Conservation (phyloP, 352 stramenopile genomes). For the Phytophthora pseudosyringae region DNA sequence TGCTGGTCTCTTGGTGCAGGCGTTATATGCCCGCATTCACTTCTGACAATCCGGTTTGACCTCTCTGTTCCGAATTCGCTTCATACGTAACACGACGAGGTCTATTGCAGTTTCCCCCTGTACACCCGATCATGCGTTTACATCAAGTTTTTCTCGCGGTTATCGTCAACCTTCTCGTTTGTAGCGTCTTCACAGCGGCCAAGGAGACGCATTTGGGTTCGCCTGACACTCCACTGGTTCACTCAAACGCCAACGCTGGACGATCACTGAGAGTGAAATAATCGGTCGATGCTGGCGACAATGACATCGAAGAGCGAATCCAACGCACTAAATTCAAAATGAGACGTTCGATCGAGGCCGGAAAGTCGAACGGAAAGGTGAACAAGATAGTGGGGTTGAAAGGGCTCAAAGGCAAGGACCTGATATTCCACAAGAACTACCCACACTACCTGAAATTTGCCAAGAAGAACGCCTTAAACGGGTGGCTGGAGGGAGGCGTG, state of each 20-base stretch:
- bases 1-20: neutral
- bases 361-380: neutral
- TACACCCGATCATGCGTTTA: neutral
- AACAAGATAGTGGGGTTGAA: neutral
- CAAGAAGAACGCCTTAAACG: neutral
- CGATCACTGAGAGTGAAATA: neutral
- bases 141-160: neutral
- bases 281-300: neutral
- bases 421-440: neutral
- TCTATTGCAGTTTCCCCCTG: neutral
- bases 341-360: neutral
- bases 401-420: neutral
- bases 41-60: neutral
- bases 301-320: neutral
- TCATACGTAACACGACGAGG: neutral
- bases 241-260: neutral
- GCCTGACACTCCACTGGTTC: too few species aligned
- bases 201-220: neutral
- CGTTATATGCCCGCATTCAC: too few species aligned
- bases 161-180: neutral
- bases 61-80: neutral
- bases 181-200: too few species aligned
- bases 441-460: neutral
- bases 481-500: neutral
- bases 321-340: neutral